Evolutionary conservation across 1,139 yeast genomes (phyloP).

Genomic region (Meyerozyma carpophila): DNA sequence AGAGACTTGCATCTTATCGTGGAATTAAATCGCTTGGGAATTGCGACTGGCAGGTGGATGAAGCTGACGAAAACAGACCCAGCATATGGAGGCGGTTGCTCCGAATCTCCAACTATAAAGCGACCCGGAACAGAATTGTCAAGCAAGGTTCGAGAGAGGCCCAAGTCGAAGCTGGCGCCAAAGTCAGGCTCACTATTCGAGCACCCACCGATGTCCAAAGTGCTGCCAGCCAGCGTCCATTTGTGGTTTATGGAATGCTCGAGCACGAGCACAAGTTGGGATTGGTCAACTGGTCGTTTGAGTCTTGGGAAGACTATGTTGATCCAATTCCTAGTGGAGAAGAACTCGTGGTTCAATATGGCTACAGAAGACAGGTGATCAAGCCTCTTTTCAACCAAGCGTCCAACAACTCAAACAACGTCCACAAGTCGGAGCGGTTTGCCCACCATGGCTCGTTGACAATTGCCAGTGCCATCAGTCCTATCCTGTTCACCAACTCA

Average conservation of each 20-base stretch:
- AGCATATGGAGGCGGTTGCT: constrained; percentile 70
- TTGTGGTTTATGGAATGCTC: constrained; percentile 67
- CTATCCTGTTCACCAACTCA: constrained; percentile 79
- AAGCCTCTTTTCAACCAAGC: constrained; percentile 82
- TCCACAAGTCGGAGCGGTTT: constrained; percentile 80
- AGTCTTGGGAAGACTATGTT: constrained; percentile 85
- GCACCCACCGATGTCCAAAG: constrained; percentile 53
- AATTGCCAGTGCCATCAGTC: constrained; percentile 85
- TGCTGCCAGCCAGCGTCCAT: constrained; percentile 40
- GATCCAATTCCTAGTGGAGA: constrained; percentile 81
- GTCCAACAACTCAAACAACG: constrained; percentile 73
- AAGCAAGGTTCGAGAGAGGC: constrained; percentile 59
- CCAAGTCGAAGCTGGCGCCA: constrained; percentile 63
- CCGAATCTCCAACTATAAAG: constrained; percentile 72
- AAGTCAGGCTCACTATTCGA: constrained; percentile 52
- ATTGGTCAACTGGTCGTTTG: constrained; percentile 74
- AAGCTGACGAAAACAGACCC: constrained; percentile 71
- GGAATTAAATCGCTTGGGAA: constrained; percentile 80
- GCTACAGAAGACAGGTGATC: constrained; percentile 84
- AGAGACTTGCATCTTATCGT: constrained; percentile 70
- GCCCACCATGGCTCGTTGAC: constrained; percentile 69
- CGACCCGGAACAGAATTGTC: constrained; percentile 63
- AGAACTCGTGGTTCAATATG: constrained; percentile 79
- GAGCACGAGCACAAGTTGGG: constrained; percentile 85
- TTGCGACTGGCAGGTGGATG: constrained; percentile 86